These are phyloP conservation scores for Suillus clintonianus DNA, from an alignment of 768 basidiomycete species.

Conservation along the genomic window DNA sequence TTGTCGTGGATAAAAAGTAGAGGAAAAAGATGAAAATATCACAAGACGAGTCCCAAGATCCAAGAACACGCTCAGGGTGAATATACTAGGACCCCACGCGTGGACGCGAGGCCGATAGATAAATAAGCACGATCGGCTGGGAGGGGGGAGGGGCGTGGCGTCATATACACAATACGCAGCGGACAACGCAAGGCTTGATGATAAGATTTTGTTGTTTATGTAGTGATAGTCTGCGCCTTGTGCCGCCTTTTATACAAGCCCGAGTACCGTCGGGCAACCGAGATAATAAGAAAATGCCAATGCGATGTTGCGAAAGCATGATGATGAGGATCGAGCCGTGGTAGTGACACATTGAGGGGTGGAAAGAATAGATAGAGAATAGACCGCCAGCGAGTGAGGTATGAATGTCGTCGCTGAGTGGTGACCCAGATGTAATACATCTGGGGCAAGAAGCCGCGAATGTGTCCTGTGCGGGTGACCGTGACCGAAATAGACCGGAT, in stretches of 20 bases:
- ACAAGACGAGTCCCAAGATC: conserved; percentile 37
- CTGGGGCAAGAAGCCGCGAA: conserved; percentile 22
- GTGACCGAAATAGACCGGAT: conserved; percentile 35
- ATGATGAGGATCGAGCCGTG: conserved; percentile 36
- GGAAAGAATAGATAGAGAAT: conserved; percentile 24
- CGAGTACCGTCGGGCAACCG: conserved; percentile 28
- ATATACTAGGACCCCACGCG: conserved; percentile 29
- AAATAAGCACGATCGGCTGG: conserved; percentile 33
- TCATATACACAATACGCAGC: conserved; percentile 37
- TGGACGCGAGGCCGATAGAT: conserved; percentile 25
- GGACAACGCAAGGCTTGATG: conserved; percentile 16
- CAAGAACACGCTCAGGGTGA: conserved; percentile 39
- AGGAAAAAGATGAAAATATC: conserved; percentile 19
- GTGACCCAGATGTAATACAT: conserved; percentile 31
- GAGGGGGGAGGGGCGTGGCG: conserved; percentile 21
- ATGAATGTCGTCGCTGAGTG: conserved; percentile 46
- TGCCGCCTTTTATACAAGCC: conserved; percentile 41
- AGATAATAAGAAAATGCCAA: conserved; percentile 32
- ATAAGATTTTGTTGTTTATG: conserved; percentile 26
- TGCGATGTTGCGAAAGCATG: conserved; percentile 46
- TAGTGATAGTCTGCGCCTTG: conserved; percentile 27
- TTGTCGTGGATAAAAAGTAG: conserved; percentile 7
- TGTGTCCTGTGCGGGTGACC: conserved; percentile 42
- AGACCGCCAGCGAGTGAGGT: conserved; percentile 40
- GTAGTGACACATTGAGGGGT: conserved; percentile 46